Base-by-base conservation (phyloP, 306 rosid species). In the Elaeagnus macrophylla region DNA sequence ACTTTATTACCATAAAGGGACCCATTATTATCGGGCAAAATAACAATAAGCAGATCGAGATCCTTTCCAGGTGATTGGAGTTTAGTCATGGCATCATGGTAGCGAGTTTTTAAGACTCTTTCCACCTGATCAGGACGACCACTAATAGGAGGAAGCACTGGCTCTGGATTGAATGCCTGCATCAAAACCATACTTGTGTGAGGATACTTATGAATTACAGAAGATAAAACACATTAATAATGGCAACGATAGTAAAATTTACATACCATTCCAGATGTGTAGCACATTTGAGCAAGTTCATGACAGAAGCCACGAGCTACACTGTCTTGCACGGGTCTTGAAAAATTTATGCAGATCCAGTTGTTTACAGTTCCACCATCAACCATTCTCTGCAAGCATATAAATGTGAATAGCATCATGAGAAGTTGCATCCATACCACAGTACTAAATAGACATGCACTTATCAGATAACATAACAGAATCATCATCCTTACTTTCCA, bases 51-150 rank as follows among this genome's bases (percentile, higher is more conserved):
- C 37, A 93, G 61, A 59, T 93, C 99, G 36, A 93, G 81, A 35
- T 93, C 99, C 72, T 75, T 82, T 9, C 75, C 77, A 12, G 38
- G 77, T 8, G 74, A 69, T 40, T 56, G 79, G 59, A 84, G 62
- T 36, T 55, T 88, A 14, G 48, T 68, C 70, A 79, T 84, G 0
- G 96, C 95, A 67, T 88, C 99, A 59, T 82, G 93, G 10, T 82
- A 79, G 1, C 84, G 76, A 11, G 85, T 66, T 68, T 88, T 93
- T 9, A 93, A 61, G 42, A 83, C 81, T 75, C 73, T 93, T 14
- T 88, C 99, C 13, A 88, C 99, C 37, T 88, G 99, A 66, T 93
- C 99, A 48, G 93, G 94, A 36, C 96, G 96, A 49, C 77, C 86
- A 56, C 66, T 45, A 8, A 63, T 0, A 7, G 93, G 63, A 5